These are phyloP conservation scores for Alternaria sp. DNA, from an alignment of 2,329 filamentous ascomycete species.

Conservation along the genomic window DNA sequence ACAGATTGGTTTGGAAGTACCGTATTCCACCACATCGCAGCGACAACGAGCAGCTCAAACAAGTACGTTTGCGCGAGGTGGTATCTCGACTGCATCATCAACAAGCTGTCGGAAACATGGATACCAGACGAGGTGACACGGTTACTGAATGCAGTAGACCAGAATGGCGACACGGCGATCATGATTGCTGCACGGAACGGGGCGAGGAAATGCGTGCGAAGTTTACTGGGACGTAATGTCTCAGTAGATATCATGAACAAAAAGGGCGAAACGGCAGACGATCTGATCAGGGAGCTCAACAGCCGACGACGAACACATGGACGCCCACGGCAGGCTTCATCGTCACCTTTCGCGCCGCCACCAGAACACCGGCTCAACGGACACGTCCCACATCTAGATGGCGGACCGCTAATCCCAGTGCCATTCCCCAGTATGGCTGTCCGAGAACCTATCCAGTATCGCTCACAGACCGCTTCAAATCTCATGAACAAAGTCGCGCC, in stretches of 20 bases:
- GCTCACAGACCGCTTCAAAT: conserved; percentile 59
- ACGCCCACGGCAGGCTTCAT: conserved; percentile 72
- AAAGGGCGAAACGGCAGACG: conserved; percentile 81
- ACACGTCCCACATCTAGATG: conserved; percentile 27
- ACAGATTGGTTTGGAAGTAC: conserved; percentile 83
- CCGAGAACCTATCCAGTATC: conserved; percentile 43
- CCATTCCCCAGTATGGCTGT: conserved; percentile 31
- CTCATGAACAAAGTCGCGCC: conserved; percentile 68
- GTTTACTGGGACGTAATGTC: conserved; percentile 77
- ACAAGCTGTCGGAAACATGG: conserved; percentile 80
- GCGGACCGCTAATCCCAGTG: conserved; percentile 31
- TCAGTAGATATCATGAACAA: conserved; percentile 82
- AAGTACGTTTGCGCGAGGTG: conserved; percentile 91
- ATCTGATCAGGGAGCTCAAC: conserved; percentile 78
- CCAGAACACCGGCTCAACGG: conserved; percentile 44
- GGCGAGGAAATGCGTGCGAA: conserved; percentile 75
- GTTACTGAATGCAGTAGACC: conserved; percentile 81
- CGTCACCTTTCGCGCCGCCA: conserved; percentile 62
- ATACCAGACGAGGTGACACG: conserved; percentile 77
- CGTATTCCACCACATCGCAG: conserved; percentile 92
- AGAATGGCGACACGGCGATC: conserved; percentile 89
- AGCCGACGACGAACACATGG: conserved; percentile 66
- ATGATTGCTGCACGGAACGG: conserved; percentile 85
- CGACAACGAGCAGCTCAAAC: conserved; percentile 82
- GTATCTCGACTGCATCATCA: conserved; percentile 89